phyloP scores from a whole-genome alignment of 1,284 basidiomycete species.

The Tilletia walkeri region DNA sequence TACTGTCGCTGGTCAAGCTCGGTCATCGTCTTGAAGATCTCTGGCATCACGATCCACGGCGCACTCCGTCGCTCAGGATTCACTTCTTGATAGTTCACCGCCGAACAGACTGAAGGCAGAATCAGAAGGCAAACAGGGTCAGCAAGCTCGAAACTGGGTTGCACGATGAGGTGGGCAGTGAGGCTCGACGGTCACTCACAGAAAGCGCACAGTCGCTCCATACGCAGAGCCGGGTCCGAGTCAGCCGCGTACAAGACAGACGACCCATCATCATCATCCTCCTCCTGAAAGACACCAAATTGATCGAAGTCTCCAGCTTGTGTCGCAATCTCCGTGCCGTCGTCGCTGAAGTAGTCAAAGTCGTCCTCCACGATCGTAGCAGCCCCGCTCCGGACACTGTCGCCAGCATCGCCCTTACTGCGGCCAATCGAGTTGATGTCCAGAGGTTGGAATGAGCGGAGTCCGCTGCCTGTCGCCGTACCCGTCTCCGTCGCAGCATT shows the following conservation, averaged over 20 bases:
- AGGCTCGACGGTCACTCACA: background rate
- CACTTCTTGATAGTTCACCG: slow-evolving; percentile 4
- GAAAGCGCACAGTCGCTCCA: slow-evolving; percentile 9
- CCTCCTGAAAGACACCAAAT: no score
- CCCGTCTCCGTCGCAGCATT: background rate
- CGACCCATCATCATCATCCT: background rate
- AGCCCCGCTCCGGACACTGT: background rate
- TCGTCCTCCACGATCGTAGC: background rate
- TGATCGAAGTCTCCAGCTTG: no score
- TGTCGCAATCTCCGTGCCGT: background rate
- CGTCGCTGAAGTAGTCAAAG: background rate
- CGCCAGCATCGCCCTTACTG: background rate
- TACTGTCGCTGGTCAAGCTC: background rate
- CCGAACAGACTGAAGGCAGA: background rate
- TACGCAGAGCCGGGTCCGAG: background rate
- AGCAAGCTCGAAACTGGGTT: no score
- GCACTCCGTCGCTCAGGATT: background rate
- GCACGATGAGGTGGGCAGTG: background rate
- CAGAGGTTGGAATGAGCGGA: background rate
- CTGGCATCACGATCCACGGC: slow-evolving; percentile 17
- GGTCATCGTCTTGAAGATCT: slow-evolving; percentile 10
- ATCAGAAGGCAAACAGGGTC: no score
- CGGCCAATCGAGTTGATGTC: background rate
- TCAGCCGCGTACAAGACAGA: background rate
- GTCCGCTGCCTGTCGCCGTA: background rate